These are phyloP conservation scores for Chalara sp. DNA, from an alignment of 2,329 filamentous ascomycete genomes.

Conservation along the genomic window DNA sequence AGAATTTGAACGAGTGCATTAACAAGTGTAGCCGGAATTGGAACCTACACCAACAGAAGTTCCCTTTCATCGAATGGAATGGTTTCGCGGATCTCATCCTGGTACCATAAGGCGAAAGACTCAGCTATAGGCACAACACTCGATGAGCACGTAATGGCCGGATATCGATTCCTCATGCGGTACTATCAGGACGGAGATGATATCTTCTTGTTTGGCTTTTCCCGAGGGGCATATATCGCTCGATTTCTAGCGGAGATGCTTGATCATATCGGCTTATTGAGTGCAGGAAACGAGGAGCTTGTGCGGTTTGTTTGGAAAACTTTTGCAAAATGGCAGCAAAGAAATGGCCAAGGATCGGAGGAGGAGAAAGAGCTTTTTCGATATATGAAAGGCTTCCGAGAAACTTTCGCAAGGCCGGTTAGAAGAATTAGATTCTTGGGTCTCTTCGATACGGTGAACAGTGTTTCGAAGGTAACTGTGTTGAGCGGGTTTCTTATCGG, in stretches of 20 bases:
- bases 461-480: slow-evolving; percentile 54
- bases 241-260: slow-evolving; percentile 78
- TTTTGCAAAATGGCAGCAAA: slow-evolving; percentile 35
- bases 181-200: slow-evolving; percentile 59
- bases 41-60: slow-evolving; percentile 5
- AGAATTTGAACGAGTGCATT: neutral
- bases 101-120: slow-evolving; percentile 59
- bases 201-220: slow-evolving; percentile 71
- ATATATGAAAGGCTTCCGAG: slow-evolving; percentile 73
- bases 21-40: slow-evolving; percentile 9
- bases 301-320: slow-evolving; percentile 79
- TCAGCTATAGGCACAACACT: slow-evolving; percentile 76
- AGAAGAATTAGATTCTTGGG: slow-evolving; percentile 69
- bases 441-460: slow-evolving; percentile 78
- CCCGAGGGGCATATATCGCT: slow-evolving; percentile 65
- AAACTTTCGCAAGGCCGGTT: slow-evolving; percentile 73
- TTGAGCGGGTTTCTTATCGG: slow-evolving; percentile 1
- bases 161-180: slow-evolving; percentile 73
- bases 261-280: slow-evolving; percentile 72
- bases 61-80: slow-evolving; percentile 1
- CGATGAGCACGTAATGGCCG: slow-evolving; percentile 75
- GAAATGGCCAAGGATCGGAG: neutral
- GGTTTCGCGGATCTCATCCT: neutral
- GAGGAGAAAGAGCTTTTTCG: slow-evolving; percentile 50
- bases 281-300: slow-evolving; percentile 81